Evolutionary conservation across 257 asterid genomes (phyloP), one percentile per base, ranked within the genome.

Genomic region (Eustoma russellianum): DNA sequence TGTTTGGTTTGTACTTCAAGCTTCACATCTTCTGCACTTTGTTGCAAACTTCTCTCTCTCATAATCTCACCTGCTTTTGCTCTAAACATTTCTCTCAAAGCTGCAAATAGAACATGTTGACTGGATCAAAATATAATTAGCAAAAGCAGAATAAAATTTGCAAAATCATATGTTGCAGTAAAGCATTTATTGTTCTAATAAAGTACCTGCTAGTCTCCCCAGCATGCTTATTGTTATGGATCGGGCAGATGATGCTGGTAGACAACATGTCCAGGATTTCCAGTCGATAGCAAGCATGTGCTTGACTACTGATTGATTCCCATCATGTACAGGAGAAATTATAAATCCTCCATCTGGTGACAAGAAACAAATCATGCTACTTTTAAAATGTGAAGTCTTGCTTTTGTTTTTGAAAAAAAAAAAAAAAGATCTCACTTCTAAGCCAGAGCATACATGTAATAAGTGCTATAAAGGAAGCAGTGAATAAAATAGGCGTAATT

Each of bases 241-340:
- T 76, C 86, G 71, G 16, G 91, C 69, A 38, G 89, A 63, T 11
- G 81, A 72, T 65, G 82, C 77, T 55, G 61, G 57, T 46, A 86
- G 41, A 60, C 80, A 82, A 53, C 86, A 77, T 67, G 73, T 86
- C 93, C 90, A 90, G 56, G 72, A 83, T 74, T 66, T 79, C 97
- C 97, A 90, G 77, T 86, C 93, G 57, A 83, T 75, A 41, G 94
- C 80, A 40, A 90, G 85, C 97, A 90, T 90, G 78, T 83, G 82
- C 55, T 80, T 83, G 33, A 90, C 73, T 16, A 83, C 77, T 43
- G 91, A 79, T 50, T 78, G 79, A 59, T 74, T 83, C 46, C 93
- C 96, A 50, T 84, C 80, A 47, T 81, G 78, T 55, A 70, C 56
- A 2, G 97, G 97, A 69, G 70, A 67, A 60, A 90, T 70, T 55